Base-by-base conservation (phyloP, 352 stramenopile genomes). In the Phytophthora sansomeana region DNA sequence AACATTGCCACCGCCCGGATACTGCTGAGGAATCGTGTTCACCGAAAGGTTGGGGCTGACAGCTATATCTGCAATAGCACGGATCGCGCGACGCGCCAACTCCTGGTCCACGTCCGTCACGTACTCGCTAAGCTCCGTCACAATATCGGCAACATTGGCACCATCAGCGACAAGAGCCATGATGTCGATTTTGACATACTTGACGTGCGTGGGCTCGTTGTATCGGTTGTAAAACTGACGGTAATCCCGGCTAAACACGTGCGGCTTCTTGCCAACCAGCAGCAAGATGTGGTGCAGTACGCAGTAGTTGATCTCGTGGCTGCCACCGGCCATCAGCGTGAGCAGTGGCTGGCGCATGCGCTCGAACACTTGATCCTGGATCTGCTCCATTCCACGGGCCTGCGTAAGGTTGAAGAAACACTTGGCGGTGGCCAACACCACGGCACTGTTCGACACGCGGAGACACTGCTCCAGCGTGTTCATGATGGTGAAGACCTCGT, bases 401-500 rank as follows among this genome's bases (percentile, higher is more conserved):
- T 98, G 85, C 19, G 97, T 98, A 48, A 99, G 85, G 48, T 97
- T 90, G 49, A 99, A 90, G 78, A 99, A 99, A 56, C 96, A 98
- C 66, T 98, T 98, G 67, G 98, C 93, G 13, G 97, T 98, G 14
- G 91, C 97, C 39, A 99, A 75, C 54, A 99, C 97, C 28, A 99
- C 97, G 14, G 94, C 97, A 35, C 86, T 97, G 80, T 99, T 99
- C 41, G 91, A 97, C 14, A 98, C 98, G 35, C 96, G 83, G 32
- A 99, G 83, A 52, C 97, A 98, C 54, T 95, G 91, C 84, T 99
- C 97, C 17, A 98, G 74, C 17, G 93, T 92, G 75, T 98, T 98
- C 97, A 99, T 99, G 63, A 99, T 99, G 62, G 93, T 96, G 74
- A 99, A 99, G 0, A 92, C 91, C 72, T 99, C 97, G 35, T 98